A percentile compares a stretch with the other conserved stretches of the same genome.
Conservation (phyloP, 768 basidiomycete species). For the Tylopilus cervinicoccineus region DNA sequence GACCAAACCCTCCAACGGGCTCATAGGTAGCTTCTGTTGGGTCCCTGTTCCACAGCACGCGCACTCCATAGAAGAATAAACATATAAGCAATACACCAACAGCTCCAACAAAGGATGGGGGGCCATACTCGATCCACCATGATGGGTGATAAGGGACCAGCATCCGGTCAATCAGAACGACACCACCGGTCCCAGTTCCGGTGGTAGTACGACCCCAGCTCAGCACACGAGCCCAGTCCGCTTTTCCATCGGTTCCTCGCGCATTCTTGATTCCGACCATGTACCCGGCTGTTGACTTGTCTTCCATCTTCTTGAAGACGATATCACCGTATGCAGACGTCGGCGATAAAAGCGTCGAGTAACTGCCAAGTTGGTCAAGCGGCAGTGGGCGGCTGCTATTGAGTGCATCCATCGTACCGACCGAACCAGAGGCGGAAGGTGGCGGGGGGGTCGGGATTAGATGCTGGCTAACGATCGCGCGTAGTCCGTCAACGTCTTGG, state of each 20-base stretch:
- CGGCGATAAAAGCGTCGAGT: slow-evolving; percentile 71
- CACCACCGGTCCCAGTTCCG: slow-evolving; percentile 74
- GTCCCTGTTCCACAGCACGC: slow-evolving; percentile 67
- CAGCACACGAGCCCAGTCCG: slow-evolving; percentile 62
- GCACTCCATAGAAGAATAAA: slow-evolving; percentile 69
- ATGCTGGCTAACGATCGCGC: slow-evolving; percentile 69
- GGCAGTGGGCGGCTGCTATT: slow-evolving; percentile 72
- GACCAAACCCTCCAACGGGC: slow-evolving; percentile 77
- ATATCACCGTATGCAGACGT: slow-evolving; percentile 74
- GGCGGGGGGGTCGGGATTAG: slow-evolving; percentile 50
- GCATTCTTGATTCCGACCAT: slow-evolving; percentile 74
- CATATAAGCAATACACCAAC: slow-evolving; percentile 60
- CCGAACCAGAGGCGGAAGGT: slow-evolving; percentile 17
- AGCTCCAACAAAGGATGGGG: slow-evolving; percentile 57
- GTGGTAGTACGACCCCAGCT: slow-evolving; percentile 77
- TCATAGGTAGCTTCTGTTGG: slow-evolving; percentile 87
- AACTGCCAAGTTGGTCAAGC: slow-evolving; percentile 67
- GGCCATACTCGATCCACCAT: slow-evolving; percentile 79
- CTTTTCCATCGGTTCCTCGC: slow-evolving; percentile 56
- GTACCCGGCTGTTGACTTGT: slow-evolving; percentile 41
- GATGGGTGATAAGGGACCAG: slow-evolving; percentile 82
- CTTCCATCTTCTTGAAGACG: slow-evolving; percentile 58
- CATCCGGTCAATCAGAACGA: slow-evolving; percentile 81
- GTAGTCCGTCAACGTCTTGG: slow-evolving; percentile 49
- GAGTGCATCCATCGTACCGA: slow-evolving; percentile 32